Base-by-base conservation (phyloP, 2,329 filamentous ascomycete genomes). In the Rhytidhysteron rufulum region DNA sequence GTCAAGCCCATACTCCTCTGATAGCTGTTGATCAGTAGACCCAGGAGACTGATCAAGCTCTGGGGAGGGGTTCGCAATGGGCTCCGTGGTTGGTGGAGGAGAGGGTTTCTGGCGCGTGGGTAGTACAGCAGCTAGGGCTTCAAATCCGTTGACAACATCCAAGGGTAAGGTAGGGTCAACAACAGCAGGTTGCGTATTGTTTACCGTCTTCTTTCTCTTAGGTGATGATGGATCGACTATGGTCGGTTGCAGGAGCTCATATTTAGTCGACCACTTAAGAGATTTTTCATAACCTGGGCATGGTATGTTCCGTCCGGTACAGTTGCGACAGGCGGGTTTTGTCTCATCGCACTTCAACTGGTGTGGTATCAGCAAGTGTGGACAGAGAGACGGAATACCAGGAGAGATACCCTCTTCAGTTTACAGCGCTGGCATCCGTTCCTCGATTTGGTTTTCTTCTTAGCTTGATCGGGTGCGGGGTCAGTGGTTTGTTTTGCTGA, bases 181-280 rank as follows among this genome's bases (percentile, higher is more conserved):
- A 3, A 38, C 35, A 25, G 41, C 41, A 17, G 45, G 32, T 15
- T 43, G 35, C 8, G 41, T 43, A 35, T 36, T 34, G 16, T 40
- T 40, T 42, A 42, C 32, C 21, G 45, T 41, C 10, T 44, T 34
- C 18, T 38, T 40, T 34, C 46, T 30, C 33, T 51, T 54, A 9
- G 51, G 43, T 19, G 48, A 47, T 20, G 49, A 47, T 5, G 49
- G 37, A 11, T 51, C 53, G 34, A 59, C 54, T 31, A 54, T 49
- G 18, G 51, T 49, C 10, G 66, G 60, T 27, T 63, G 62, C 38
- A 66, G 63, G n/a, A 70, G 62, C 49, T 73, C 70, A 51, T 73
- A 70, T 47, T 73, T 74, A 34, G 66, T 69, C 8, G 67, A 71
- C 71, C 71, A 74, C 37, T 70, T 69, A 32, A 73, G 50, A 36